Conservation (phyloP, 495 filamentous ascomycete species). For the Articulospora tetracladia region DNA sequence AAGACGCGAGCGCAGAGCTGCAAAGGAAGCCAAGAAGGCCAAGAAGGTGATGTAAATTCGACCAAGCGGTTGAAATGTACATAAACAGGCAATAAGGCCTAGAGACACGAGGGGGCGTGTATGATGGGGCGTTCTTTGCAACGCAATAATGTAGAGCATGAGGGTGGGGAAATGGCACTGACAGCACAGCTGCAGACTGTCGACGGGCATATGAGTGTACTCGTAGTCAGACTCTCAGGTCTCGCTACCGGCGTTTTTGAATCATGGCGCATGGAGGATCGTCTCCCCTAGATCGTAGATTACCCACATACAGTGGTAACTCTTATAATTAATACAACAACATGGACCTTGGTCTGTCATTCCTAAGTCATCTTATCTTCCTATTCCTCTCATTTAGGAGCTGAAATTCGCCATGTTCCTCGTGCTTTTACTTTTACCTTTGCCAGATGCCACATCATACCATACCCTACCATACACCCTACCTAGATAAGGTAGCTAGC, state of each 20-base stretch:
- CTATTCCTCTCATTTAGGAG: too few relatives aligned
- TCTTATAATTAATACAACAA: constrained; percentile 16
- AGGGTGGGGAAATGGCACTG: background rate
- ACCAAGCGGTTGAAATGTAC: background rate
- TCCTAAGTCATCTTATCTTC: too few relatives aligned
- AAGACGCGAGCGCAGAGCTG: constrained; percentile 74
- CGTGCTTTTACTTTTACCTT: too few relatives aligned
- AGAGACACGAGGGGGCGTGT: background rate
- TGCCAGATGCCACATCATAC: too few relatives aligned
- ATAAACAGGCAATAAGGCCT: background rate
- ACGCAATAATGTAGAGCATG: background rate
- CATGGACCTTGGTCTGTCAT: background rate
- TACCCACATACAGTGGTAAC: background rate
- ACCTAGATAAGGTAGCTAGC: too few relatives aligned
- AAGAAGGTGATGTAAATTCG: constrained; percentile 26
- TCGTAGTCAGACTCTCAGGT: background rate
- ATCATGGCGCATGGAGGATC: constrained; percentile 6
- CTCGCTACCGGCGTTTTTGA: constrained; percentile 9
- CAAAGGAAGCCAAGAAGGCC: constrained; percentile 40
- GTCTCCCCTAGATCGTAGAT: background rate
- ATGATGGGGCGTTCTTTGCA: background rate
- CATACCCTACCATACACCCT: too few relatives aligned
- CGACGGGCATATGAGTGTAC: background rate
- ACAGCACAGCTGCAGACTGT: background rate
- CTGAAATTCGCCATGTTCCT: too few relatives aligned